A percentile compares a stretch with the other conserved stretches of the same genome.
These are phyloP conservation scores for Lepiota venenata DNA, from an alignment of 768 basidiomycete genomes.

Conservation along the genomic window DNA sequence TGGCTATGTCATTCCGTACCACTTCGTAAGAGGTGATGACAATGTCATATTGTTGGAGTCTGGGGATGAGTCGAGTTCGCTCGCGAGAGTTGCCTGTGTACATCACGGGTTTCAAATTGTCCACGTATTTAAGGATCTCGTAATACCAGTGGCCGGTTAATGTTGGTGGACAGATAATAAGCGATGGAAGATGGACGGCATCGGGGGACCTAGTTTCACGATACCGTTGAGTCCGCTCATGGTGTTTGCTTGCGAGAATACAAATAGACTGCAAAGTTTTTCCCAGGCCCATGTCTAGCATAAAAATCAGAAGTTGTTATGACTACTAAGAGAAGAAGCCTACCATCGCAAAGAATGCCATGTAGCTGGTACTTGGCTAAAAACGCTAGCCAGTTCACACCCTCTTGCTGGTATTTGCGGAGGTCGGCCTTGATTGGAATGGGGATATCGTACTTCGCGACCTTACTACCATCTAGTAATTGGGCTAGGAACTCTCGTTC, in stretches of 20 bases:
- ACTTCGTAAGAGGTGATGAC: conserved; percentile 98
- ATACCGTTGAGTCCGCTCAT: conserved; percentile 74
- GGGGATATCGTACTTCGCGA: conserved; percentile 86
- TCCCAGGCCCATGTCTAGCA: conserved; percentile 94
- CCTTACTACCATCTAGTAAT: conserved; percentile 91
- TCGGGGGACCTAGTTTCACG: conserved; percentile 68
- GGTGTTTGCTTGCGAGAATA: conserved; percentile 91
- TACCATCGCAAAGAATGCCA: conserved; percentile 96
- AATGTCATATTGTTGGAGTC: conserved; percentile 74
- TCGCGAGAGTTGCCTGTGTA: conserved; percentile 90
- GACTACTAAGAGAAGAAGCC: conserved; percentile 17
- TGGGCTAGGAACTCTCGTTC: conserved; percentile 93
- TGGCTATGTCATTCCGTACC: conserved; percentile 88
- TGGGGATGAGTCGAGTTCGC: conserved; percentile 62
- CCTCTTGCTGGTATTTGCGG: conserved; percentile 97
- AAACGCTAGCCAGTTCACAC: conserved; percentile 98
- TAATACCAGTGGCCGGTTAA: conserved; percentile 99
- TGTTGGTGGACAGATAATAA: conserved; percentile 96
- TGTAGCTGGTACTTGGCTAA: conserved; percentile 97
- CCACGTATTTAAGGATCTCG: conserved; percentile 90
- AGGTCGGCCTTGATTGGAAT: conserved; percentile 89
- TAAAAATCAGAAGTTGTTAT: neutral
- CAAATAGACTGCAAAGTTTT: conserved; percentile 98
- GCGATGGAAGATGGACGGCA: conserved; percentile 82
- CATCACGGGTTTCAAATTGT: conserved; percentile 77